Conservation (phyloP, 1,139 yeast species). For the Yamadazyma buinensis region DNA sequence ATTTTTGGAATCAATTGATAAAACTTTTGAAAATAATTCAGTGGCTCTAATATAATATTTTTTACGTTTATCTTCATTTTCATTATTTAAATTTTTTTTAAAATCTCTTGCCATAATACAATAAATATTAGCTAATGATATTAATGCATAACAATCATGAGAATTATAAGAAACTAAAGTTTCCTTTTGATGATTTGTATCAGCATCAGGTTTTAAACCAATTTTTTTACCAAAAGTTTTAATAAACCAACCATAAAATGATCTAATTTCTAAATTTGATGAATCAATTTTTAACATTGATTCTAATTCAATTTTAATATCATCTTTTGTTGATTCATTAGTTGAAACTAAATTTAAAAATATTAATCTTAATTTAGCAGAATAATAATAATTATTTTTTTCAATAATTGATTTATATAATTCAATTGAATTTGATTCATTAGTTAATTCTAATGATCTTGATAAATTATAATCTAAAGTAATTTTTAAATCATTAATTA, state of each 20-base stretch:
- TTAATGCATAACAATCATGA: conserved; percentile 85
- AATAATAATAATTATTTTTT: conserved; percentile 66
- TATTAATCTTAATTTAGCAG: conserved; percentile 71
- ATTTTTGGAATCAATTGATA: conserved; percentile 77
- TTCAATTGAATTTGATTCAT: conserved; percentile 42
- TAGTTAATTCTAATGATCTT: conserved; percentile 52
- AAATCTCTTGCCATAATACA: conserved; percentile 77
- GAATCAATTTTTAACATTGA: conserved; percentile 51
- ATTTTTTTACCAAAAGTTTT: conserved; percentile 56
- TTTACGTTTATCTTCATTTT: conserved; percentile 60
- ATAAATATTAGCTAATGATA: conserved; percentile 87
- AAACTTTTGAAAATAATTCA: conserved; percentile 83
- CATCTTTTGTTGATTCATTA: conserved; percentile 32
- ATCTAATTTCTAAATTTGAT: conserved; percentile 75
- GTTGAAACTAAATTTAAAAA: conserved; percentile 44
- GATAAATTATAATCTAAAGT: conserved; percentile 62
- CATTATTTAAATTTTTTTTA: conserved; percentile 25
- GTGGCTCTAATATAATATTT: conserved; percentile 84
- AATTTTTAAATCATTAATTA: conserved; percentile 33
- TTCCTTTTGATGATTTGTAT: conserved; percentile 77
- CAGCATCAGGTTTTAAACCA: conserved; percentile 56
- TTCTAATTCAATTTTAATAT: conserved; percentile 51
- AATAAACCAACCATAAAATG: conserved; percentile 90
- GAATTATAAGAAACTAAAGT: conserved; percentile 79
- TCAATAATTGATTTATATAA: conserved; percentile 55